phyloP scores from a whole-genome alignment of 352 stramenopile genomes.

The Blastocystis sp. region DNA sequence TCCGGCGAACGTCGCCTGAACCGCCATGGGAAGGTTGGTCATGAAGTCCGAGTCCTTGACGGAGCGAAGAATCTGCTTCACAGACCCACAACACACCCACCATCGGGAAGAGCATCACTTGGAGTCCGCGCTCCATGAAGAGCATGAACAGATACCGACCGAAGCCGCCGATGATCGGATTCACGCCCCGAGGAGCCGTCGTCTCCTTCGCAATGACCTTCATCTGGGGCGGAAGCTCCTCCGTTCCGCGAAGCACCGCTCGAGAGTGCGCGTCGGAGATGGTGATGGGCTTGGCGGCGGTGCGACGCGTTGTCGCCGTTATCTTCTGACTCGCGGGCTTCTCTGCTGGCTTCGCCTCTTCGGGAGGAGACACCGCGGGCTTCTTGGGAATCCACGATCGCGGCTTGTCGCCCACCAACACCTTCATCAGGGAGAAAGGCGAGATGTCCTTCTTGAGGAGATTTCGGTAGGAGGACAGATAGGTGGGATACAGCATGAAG shows the following conservation, averaged over 20 bases:
- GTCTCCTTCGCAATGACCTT: not conserved
- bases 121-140: not conserved
- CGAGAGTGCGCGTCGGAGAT: not conserved
- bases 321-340: not conserved
- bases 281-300: not conserved
- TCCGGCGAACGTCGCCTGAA: not conserved
- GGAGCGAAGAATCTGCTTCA: not conserved
- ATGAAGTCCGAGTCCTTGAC: not conserved
- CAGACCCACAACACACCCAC: not conserved
- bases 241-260: not conserved
- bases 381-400: not conserved
- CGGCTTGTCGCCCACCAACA: not conserved
- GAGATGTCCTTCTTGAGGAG: not conserved
- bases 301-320: not conserved
- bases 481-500: conserved; percentile 49
- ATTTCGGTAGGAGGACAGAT: conserved; percentile 4
- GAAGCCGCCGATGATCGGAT: not conserved
- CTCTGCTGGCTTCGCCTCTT: not conserved
- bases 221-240: not conserved
- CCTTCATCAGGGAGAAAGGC: not conserved
- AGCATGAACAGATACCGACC: conserved; percentile 14
- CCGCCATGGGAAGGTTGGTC: not conserved
- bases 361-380: not conserved
- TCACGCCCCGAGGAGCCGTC: too few species aligned
- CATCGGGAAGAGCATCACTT: not conserved